A percentile compares a stretch with the other conserved stretches of the same genome.
Evolutionary conservation across 495 filamentous ascomycete species (phyloP).

Genomic region (Trichoderma virens): DNA sequence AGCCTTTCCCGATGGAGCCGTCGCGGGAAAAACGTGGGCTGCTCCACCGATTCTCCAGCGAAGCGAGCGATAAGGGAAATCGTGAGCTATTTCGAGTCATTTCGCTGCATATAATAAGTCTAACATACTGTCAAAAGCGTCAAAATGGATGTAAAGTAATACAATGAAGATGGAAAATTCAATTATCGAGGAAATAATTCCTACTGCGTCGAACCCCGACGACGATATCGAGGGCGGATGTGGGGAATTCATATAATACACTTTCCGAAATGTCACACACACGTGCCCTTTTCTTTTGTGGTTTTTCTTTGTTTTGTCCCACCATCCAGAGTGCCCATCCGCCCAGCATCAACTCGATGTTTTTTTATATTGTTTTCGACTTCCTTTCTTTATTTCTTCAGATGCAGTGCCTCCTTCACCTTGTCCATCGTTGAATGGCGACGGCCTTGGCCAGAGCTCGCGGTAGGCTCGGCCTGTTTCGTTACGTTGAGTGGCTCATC

Average conservation of each 20-base stretch:
- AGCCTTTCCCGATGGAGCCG: slow-evolving; percentile 5
- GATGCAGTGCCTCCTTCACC: slow-evolving; percentile 10
- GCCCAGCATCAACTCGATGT: neutral
- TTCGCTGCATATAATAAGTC: too few species aligned
- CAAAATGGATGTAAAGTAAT: too few species aligned
- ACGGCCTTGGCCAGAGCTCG: neutral
- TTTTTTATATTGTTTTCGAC: neutral
- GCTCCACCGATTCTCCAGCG: neutral
- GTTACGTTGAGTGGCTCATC: neutral
- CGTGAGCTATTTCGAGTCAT: too few species aligned
- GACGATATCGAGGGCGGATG: neutral
- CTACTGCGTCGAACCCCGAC: too few species aligned
- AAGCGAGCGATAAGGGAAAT: neutral
- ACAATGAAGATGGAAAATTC: too few species aligned
- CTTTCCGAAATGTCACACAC: too few species aligned
- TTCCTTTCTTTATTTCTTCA: slow-evolving; percentile 6
- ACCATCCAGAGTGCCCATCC: neutral
- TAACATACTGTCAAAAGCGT: too few species aligned
- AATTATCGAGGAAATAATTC: too few species aligned
- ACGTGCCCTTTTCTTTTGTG: neutral
- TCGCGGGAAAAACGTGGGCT: neutral
- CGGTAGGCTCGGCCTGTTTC: neutral
- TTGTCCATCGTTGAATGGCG: slow-evolving; percentile 11
- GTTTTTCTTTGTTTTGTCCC: neutral
- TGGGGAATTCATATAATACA: neutral